Evolutionary conservation across 2,329 filamentous ascomycete genomes (phyloP).

Genomic region (Trichoderma sp.): DNA sequence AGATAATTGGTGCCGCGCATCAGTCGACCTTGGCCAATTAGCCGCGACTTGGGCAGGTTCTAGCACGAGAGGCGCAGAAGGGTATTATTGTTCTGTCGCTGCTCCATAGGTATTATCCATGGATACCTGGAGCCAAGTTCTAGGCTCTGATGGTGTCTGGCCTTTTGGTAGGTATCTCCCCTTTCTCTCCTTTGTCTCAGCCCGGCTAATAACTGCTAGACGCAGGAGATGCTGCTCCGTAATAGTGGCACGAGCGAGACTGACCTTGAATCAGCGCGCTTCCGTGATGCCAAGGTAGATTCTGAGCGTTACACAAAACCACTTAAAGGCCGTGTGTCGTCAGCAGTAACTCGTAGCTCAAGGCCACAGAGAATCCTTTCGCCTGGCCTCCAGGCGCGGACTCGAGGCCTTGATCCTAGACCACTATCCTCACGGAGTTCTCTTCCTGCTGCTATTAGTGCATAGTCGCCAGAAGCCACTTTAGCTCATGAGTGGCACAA

Average conservation of each 20-base stretch:
- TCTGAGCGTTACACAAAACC: no score
- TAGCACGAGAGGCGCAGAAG: background rate
- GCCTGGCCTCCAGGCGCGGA: slow-evolving; percentile 1
- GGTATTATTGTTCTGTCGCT: background rate
- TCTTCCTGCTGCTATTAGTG: background rate
- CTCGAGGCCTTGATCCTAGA: background rate
- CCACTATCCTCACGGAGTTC: background rate
- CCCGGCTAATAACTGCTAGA: background rate
- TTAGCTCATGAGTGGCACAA: slow-evolving; percentile 8
- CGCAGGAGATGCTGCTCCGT: background rate
- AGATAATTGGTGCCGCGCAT: background rate
- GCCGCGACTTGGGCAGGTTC: slow-evolving; percentile 2
- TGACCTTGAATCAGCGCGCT: no score
- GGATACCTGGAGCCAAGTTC: background rate
- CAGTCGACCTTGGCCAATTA: slow-evolving; percentile 14
- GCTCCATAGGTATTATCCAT: background rate
- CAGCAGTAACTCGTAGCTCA: background rate
- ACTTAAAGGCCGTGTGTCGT: no score
- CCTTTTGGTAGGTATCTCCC: no score
- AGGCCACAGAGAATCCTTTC: background rate
- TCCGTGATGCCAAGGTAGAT: no score
- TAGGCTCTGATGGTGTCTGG: background rate
- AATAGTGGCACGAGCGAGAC: no score
- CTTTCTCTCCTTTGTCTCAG: no score
- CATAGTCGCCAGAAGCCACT: background rate